Base-by-base conservation (phyloP, 352 stramenopile genomes). In the Phytophthora brassicae region DNA sequence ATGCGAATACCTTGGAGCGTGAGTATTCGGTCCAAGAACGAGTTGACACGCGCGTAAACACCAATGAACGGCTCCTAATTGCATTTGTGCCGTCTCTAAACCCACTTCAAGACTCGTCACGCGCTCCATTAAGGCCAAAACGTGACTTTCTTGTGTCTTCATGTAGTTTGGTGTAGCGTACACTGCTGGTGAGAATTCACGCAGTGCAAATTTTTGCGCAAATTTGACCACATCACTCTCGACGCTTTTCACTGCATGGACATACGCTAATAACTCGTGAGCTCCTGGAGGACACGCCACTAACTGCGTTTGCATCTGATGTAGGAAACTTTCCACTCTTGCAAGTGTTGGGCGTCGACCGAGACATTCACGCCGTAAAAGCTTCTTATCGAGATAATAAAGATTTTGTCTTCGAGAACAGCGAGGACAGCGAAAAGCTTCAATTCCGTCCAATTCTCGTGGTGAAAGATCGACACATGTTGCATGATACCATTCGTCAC, bases 401-500 rank as follows among this genome's bases (percentile, higher is more conserved):
- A 94, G 56, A 14, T 88, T 71, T 54, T 92, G 80, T 11, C 69
- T 68, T 23, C 89, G 70, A 2, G 81, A 76, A 39, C 86, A 94
- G 4, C 79, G 80, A 14, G 67, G 71, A 52, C 86, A 95, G 9
- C 86, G 79, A 51, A 88, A 95, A 7, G 81, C 81, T 47, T 95
- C 86, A 19, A 90, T 66, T 16, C 55, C 59, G 9, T 87, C 79
- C 61, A 95, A 81, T 1, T 77, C 74, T 0, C 75, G 60, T 1
- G 72, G 68, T 6, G 54, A 69, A 44, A 95, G 80, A 0, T 79
- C 79, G 48, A 95, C 90, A 50, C 86, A 95, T 1, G 41, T 48
- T 0, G 77, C 74, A 49, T 95, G 86, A 48, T 93, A 95, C 86
- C 86, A 95, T 70, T 95, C 86, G 55, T 95, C 86, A 35, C 86